These are phyloP conservation scores for Lactifluus pinguis DNA, from an alignment of 768 basidiomycete species.

Conservation along the genomic window DNA sequence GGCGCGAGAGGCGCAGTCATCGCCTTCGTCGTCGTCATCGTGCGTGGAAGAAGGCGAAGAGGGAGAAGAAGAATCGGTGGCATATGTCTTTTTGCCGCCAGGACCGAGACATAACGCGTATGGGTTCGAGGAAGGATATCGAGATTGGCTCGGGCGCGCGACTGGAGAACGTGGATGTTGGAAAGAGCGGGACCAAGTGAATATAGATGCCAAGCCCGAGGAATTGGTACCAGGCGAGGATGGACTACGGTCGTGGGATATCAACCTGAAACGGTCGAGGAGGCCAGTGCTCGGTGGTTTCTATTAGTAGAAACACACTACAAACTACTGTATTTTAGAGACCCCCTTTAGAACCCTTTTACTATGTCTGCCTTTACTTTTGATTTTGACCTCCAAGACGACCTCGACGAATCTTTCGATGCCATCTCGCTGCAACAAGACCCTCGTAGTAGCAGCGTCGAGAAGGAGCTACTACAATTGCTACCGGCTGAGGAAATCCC, in stretches of 20 bases:
- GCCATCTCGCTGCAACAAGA: not conserved
- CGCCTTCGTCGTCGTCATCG: not conserved
- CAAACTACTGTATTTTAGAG: not conserved
- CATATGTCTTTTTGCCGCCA: constrained; percentile 17
- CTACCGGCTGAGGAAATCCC: constrained; percentile 6
- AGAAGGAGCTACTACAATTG: not conserved
- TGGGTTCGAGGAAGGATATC: constrained; percentile 7
- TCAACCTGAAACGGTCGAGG: not conserved
- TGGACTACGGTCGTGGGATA: not conserved
- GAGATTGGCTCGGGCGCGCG: constrained; percentile 8
- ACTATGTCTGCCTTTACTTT: constrained; percentile 43
- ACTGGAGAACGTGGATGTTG: constrained; percentile 7
- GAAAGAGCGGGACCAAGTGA: constrained; percentile 2
- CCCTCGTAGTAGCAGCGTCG: not conserved
- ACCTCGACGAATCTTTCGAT: constrained; percentile 23
- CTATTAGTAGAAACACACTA: too few species aligned
- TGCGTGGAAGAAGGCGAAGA: too few species aligned
- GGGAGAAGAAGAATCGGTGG: not conserved
- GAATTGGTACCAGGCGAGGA: not conserved
- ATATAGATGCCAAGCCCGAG: constrained; percentile 2
- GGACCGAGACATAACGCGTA: constrained; percentile 9
- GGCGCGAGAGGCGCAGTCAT: constrained; percentile 10
- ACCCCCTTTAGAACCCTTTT: not conserved
- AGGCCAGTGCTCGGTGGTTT: too few species aligned
- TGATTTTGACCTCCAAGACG: constrained; percentile 52